Conservation (phyloP, 2,329 filamentous ascomycete genomes). For the Mariannaea sp. region DNA sequence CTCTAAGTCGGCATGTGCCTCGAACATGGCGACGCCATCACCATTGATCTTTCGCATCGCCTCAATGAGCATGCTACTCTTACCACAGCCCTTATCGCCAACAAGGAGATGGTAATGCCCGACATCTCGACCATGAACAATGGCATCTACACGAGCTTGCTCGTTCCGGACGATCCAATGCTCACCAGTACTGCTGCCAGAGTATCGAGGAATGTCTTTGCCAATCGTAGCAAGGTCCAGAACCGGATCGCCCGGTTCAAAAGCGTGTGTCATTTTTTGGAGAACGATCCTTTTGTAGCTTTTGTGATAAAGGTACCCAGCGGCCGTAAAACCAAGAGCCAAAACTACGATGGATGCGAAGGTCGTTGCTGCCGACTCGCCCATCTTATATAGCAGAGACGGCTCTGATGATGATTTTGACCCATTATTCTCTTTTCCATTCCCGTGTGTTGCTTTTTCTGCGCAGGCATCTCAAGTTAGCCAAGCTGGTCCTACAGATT, state of each 20-base stretch:
- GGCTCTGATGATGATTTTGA: slow-evolving; percentile 37
- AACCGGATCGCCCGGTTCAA: slow-evolving; percentile 88
- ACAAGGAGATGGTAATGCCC: slow-evolving; percentile 93
- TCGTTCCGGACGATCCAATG: slow-evolving; percentile 83
- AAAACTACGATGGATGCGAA: slow-evolving; percentile 75
- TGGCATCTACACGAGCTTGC: slow-evolving; percentile 79
- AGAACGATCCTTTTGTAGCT: slow-evolving; percentile 90
- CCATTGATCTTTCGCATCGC: slow-evolving; percentile 93
- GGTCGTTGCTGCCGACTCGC: slow-evolving; percentile 75
- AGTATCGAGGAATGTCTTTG: slow-evolving; percentile 57
- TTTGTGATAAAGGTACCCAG: slow-evolving; percentile 78
- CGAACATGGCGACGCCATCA: slow-evolving; percentile 90
- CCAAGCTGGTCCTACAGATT: not conserved
- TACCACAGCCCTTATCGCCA: slow-evolving; percentile 95
- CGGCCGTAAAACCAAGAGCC: slow-evolving; percentile 65
- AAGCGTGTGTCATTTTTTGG: slow-evolving; percentile 91
- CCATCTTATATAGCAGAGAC: slow-evolving; percentile 63
- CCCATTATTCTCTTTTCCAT: slow-evolving; percentile 10
- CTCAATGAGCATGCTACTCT: slow-evolving; percentile 94
- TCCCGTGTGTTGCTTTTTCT: slow-evolving; percentile 16
- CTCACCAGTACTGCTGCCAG: slow-evolving; percentile 46
- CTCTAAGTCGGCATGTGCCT: slow-evolving; percentile 92
- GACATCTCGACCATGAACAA: slow-evolving; percentile 71
- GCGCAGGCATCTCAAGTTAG: slow-evolving; percentile 20
- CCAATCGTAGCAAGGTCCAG: slow-evolving; percentile 75